Conservation (phyloP, 2,329 filamentous ascomycete species). For the Pseudogymnoascus sp. region DNA sequence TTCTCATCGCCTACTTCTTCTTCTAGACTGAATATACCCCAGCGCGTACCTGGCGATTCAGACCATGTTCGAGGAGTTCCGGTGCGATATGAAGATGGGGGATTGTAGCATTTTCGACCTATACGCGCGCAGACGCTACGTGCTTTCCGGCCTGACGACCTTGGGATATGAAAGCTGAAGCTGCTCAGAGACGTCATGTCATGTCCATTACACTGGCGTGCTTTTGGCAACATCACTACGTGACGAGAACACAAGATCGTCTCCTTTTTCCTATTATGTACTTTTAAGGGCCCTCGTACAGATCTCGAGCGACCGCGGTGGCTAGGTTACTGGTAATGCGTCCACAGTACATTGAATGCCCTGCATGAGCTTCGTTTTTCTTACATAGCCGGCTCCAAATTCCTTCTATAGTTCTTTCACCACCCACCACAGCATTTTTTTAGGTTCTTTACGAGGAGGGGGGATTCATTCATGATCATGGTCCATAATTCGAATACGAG, state of each 20-base stretch:
- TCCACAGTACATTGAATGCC: constrained; percentile 2
- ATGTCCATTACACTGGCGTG: background rate
- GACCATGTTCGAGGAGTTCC: constrained; percentile 1
- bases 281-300: constrained; percentile 1
- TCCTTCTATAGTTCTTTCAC: background rate
- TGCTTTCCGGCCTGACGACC: background rate
- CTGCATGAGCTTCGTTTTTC: background rate
- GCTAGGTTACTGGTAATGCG: constrained; percentile 3
- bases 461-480: background rate
- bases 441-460: background rate
- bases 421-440: background rate
- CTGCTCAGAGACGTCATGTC: background rate
- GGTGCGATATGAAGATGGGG: background rate
- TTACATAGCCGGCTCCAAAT: background rate
- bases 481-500: constrained; percentile 7
- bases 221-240: background rate
- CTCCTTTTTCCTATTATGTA: constrained; percentile 3
- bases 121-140: background rate
- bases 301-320: background rate
- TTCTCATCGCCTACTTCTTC: constrained; percentile 91
- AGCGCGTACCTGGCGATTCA: constrained; percentile 1
- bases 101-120: constrained; percentile 3
- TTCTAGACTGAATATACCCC: constrained; percentile 52
- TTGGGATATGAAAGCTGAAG: background rate
- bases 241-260: background rate